Base-by-base conservation (phyloP, 73 alveolate genomes). In the Paraurostyla sp. region DNA sequence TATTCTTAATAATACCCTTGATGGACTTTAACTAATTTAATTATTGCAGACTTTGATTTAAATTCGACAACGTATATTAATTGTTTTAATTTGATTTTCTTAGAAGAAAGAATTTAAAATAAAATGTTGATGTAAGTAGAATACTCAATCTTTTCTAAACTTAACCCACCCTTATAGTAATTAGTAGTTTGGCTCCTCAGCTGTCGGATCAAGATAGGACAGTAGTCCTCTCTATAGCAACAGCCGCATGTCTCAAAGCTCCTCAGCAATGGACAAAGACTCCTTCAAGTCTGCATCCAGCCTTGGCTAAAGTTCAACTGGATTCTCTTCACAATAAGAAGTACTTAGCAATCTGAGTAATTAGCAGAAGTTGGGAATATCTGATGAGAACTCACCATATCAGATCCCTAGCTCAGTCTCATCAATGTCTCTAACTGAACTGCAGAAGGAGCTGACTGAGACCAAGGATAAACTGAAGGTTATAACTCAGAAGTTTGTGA, bases 401-500 rank as follows among this genome's bases (percentile, higher is more conserved):
- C 23, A 4, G 76, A 46, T 48, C 52, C 73, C 60, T 4, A 75
- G 75, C 52, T 16, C 51, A 15, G 51, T 46, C 35, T 7, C 43
- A 15, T 40, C 75, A 11, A 22, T 46, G 25, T 13, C 45, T 33
- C 18, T 75, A 75, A 75, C 60, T 6, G 73, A 75, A 51, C 35
- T 78, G 90, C 73, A 90, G 69, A 81, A 91, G 48, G 94, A 91
- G 49, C 46, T 86, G 22, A 58, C 29, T 41, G 96, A 85, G 80
- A 43, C 91, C 27, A 91, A 65, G 82, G 76, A 50, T 13, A 91
- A 87, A 71, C 91, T 96, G 81, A 83, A 92, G 59, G 90, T 95
- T 78, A 93, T 97, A 23, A 95, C 96, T 78, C 95, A 93, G 62
- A 98, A 98, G 91, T 94, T 97, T 58, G 88, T 95, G 25, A 80